phyloP scores from a whole-genome alignment of 2,329 filamentous ascomycete genomes.

The Aureobasidium namibiae region DNA sequence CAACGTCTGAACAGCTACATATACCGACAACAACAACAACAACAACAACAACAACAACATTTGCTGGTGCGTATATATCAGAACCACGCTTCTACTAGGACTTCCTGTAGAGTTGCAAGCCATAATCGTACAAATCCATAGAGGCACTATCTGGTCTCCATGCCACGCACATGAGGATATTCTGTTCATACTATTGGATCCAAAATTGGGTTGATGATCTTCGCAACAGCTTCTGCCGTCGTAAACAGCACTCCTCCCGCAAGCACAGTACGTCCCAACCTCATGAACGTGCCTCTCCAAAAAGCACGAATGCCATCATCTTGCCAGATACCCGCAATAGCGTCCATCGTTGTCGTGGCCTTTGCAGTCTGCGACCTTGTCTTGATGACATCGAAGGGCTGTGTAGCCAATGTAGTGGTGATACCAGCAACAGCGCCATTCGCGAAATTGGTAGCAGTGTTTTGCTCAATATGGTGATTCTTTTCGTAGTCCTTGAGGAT shows the following conservation, averaged over 20 bases:
- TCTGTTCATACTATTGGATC: neutral
- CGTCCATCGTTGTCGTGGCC: conserved; percentile 50
- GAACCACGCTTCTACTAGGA: too few relatives aligned
- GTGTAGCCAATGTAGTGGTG: conserved; percentile 51
- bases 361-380: conserved; percentile 53
- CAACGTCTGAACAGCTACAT: too few relatives aligned
- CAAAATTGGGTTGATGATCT: conserved; percentile 31
- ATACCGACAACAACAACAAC: too few relatives aligned
- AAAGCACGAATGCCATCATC: conserved; percentile 54
- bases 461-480: conserved; percentile 40
- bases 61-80: too few relatives aligned
- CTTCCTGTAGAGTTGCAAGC: too few relatives aligned
- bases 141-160: too few relatives aligned
- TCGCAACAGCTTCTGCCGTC: conserved; percentile 50
- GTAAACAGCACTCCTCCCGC: conserved; percentile 61
- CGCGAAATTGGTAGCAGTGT: conserved; percentile 48
- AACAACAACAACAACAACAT: too few relatives aligned
- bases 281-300: conserved; percentile 62
- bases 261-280: conserved; percentile 54
- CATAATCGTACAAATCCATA: too few relatives aligned
- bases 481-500: conserved; percentile 53
- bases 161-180: too few relatives aligned
- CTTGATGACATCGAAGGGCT: conserved; percentile 58
- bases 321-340: conserved; percentile 44
- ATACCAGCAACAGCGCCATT: conserved; percentile 55